Evolutionary conservation across 2,329 filamentous ascomycete genomes (phyloP).

Genomic region (Acrocalymma vagum): DNA sequence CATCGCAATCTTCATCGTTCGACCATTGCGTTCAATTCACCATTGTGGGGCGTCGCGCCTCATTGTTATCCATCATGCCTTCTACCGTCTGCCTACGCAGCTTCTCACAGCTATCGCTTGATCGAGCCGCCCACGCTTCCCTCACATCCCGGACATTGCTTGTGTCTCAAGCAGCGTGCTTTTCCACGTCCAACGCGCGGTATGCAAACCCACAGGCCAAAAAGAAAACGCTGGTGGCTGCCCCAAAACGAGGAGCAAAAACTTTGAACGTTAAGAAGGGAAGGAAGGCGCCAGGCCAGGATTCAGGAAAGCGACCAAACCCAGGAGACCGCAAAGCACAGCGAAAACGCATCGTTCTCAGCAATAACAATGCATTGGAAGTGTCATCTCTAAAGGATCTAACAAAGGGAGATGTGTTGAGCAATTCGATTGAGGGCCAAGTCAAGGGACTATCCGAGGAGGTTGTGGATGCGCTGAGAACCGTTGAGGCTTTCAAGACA

Average conservation of each 20-base stretch:
- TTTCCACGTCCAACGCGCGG: slow-evolving; percentile 44
- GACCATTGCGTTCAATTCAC: slow-evolving; percentile 26
- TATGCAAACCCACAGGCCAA: slow-evolving; percentile 32
- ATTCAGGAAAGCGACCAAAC: slow-evolving; percentile 63
- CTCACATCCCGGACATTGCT: slow-evolving; percentile 33
- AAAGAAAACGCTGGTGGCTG: slow-evolving; percentile 34
- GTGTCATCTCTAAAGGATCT: slow-evolving; percentile 74
- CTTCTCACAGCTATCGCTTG: slow-evolving; percentile 41
- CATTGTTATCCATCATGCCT: slow-evolving; percentile 35
- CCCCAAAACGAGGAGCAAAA: slow-evolving; percentile 48
- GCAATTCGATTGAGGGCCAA: slow-evolving; percentile 62
- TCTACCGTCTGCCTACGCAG: slow-evolving; percentile 41
- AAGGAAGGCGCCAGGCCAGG: slow-evolving; percentile 50
- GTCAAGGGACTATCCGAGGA: slow-evolving; percentile 74
- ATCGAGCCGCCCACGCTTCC: slow-evolving; percentile 28
- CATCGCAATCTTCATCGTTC: slow-evolving; percentile 19
- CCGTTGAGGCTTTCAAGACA: slow-evolving; percentile 89
- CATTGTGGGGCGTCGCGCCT: slow-evolving; percentile 37
- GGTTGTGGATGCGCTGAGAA: slow-evolving; percentile 80
- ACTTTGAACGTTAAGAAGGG: slow-evolving; percentile 52
- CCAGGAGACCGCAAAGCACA: slow-evolving; percentile 86
- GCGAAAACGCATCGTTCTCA: slow-evolving; percentile 88
- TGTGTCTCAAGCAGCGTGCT: slow-evolving; percentile 36
- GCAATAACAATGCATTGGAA: slow-evolving; percentile 90
- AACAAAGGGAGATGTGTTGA: slow-evolving; percentile 59